phyloP scores from a whole-genome alignment of 2,329 filamentous ascomycete species.

The Fusarium ramigenum region DNA sequence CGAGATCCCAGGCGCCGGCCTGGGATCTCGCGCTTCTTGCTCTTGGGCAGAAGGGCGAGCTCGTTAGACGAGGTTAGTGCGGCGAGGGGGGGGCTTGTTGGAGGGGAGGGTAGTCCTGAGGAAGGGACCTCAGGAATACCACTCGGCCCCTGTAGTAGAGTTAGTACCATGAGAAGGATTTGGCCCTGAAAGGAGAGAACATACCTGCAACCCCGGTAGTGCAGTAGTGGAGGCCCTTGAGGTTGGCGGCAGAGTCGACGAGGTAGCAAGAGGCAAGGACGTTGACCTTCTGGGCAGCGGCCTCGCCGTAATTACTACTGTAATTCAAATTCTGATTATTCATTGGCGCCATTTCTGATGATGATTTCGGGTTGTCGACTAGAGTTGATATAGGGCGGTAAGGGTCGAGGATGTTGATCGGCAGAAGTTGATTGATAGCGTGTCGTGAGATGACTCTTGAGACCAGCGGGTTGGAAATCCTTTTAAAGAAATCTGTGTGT shows the following conservation, averaged over 20 bases:
- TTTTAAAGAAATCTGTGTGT: constrained; percentile 7
- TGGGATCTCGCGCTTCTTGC: constrained; percentile 55
- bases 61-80: constrained; percentile 75
- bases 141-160: constrained; percentile 74
- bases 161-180: constrained; percentile 12
- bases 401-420: constrained; percentile 21
- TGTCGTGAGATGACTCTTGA: constrained; percentile 3
- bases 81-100: constrained; percentile 89
- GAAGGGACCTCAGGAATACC: constrained; percentile 93
- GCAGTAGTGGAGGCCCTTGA: constrained; percentile 93
- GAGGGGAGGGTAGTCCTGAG: constrained; percentile 85
- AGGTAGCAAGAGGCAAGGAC: constrained; percentile 93
- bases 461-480: not conserved
- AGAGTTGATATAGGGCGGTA: constrained; percentile 20
- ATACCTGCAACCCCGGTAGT: constrained; percentile 86
- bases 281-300: constrained; percentile 71
- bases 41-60: constrained; percentile 70
- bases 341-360: constrained; percentile 70
- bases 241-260: constrained; percentile 75
- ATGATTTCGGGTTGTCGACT: constrained; percentile 38
- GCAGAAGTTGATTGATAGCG: constrained; percentile 8
- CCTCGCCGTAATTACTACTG: constrained; percentile 82
- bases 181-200: constrained; percentile 39
- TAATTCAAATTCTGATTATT: constrained; percentile 73
- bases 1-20: constrained; percentile 55